Percentiles rank a stretch among this genome's conserved stretches.
Conservation (phyloP, 441 rosid genomes). For the Adansonia madagascariensis region DNA sequence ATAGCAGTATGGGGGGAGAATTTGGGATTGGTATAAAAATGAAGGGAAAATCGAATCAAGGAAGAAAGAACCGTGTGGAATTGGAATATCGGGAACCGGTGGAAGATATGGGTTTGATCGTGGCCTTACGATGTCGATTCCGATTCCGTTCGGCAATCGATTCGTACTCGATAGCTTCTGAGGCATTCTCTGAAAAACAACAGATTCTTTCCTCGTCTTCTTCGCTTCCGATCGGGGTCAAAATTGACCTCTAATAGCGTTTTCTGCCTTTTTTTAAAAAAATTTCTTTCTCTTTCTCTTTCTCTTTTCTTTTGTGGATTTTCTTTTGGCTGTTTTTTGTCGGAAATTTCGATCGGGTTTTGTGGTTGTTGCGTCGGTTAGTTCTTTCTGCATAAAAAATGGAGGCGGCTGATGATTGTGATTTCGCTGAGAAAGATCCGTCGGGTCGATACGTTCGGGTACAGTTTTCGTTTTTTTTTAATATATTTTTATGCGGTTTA, state of each 20-base stretch:
- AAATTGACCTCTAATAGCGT: slow-evolving; percentile 33
- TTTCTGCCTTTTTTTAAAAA: not conserved
- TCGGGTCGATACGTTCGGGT: slow-evolving; percentile 71
- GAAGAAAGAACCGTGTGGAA: slow-evolving; percentile 27
- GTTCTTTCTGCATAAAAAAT: slow-evolving; percentile 6
- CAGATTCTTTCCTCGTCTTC: slow-evolving; percentile 15
- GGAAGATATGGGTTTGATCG: slow-evolving; percentile 33
- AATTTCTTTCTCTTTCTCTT: not conserved
- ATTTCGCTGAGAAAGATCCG: slow-evolving; percentile 64
- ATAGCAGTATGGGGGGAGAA: slow-evolving; percentile 31
- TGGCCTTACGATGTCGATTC: slow-evolving; percentile 46
- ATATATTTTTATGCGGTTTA: not conserved
- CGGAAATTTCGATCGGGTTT: slow-evolving; percentile 35
- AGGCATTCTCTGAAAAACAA: slow-evolving; percentile 62
- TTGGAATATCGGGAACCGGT: slow-evolving; percentile 28
- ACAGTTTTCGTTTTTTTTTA: not conserved
- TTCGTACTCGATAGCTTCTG: slow-evolving; percentile 64
- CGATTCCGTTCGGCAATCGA: slow-evolving; percentile 66
- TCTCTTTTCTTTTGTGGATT: not conserved
- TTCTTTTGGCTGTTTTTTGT: not conserved
- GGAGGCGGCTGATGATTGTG: slow-evolving; percentile 40
- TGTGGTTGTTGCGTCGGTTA: not conserved
- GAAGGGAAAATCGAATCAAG: slow-evolving; percentile 28
- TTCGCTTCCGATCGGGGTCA: slow-evolving; percentile 27
- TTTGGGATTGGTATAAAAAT: slow-evolving; percentile 26